phyloP scores from a whole-genome alignment of 1,284 basidiomycete genomes.

The Stygiomarasmius scandens region DNA sequence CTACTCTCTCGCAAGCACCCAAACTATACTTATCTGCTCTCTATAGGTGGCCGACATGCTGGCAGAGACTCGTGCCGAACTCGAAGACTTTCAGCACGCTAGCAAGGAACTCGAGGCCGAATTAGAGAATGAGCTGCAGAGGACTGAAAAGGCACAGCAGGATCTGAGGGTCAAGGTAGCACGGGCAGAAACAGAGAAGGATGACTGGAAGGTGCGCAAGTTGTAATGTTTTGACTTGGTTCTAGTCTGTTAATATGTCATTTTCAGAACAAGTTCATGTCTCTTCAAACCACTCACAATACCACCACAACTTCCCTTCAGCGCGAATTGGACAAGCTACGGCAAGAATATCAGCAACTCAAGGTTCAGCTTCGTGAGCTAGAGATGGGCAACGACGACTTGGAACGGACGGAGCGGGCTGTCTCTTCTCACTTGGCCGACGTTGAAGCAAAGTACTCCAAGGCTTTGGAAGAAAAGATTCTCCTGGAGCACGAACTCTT shows the following conservation, averaged over 20 bases:
- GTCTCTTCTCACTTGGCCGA: conserved; percentile 91
- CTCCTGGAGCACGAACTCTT: conserved; percentile 96
- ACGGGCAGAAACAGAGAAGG: conserved; percentile 77
- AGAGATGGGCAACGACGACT: conserved; percentile 95
- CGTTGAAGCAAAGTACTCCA: conserved; percentile 89
- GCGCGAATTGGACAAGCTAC: conserved; percentile 83
- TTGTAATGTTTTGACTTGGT: conserved; percentile 13
- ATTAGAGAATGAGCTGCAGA: conserved; percentile 85
- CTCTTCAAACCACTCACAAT: conserved; percentile 88
- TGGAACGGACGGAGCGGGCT: conserved; percentile 90
- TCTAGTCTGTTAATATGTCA: conserved; percentile 11
- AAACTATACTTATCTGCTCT: conserved; percentile 11
- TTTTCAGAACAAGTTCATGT: conserved; percentile 81
- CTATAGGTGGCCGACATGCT: conserved; percentile 78
- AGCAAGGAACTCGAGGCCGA: conserved; percentile 94
- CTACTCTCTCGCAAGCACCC: conserved; percentile 1
- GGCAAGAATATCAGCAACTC: conserved; percentile 79
- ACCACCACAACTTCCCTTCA: conserved; percentile 85
- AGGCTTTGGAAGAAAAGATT: conserved; percentile 94
- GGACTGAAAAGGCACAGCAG: conserved; percentile 84
- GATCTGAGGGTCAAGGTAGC: conserved; percentile 79
- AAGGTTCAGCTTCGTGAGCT: conserved; percentile 86
- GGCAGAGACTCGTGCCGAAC: conserved; percentile 81
- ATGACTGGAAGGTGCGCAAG: conserved; percentile 86
- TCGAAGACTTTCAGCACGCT: conserved; percentile 89